These are phyloP conservation scores for Cardiosporidium cionae DNA, from an alignment of 169 alveolate species.

Conservation along the genomic window DNA sequence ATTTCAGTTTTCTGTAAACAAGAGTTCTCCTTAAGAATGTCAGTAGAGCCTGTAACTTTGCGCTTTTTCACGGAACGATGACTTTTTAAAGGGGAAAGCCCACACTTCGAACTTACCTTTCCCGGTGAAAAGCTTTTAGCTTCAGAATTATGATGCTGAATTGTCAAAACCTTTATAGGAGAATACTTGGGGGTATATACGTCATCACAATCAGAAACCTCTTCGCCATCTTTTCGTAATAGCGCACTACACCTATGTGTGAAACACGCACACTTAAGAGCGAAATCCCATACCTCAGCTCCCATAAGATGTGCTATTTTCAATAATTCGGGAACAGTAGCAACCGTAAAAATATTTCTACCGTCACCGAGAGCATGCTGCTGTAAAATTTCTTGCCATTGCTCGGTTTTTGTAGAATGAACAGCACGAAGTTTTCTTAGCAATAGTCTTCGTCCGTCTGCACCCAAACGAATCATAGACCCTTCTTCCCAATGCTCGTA, in stretches of 20 bases:
- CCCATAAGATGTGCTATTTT: constrained; percentile 37
- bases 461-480: constrained; percentile 32
- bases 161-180: too few relatives aligned
- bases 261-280: constrained; percentile 31
- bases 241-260: constrained; percentile 37
- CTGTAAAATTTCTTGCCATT: constrained; percentile 34
- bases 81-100: too few relatives aligned
- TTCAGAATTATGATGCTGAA: too few relatives aligned
- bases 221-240: constrained; percentile 20
- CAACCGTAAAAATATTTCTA: constrained; percentile 31
- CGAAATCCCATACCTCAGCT: constrained; percentile 39
- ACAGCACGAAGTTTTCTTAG: constrained; percentile 35
- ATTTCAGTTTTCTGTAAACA: too few relatives aligned
- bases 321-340: constrained; percentile 37
- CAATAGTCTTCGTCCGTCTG: constrained; percentile 39
- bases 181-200: too few relatives aligned
- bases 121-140: too few relatives aligned
- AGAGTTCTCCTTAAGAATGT: too few relatives aligned
- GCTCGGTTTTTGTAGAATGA: constrained; percentile 30
- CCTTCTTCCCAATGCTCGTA: constrained; percentile 29
- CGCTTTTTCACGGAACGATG: too few relatives aligned
- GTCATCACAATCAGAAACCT: background rate
- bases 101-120: too few relatives aligned
- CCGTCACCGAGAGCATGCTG: constrained; percentile 20
- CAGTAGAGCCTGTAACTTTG: too few relatives aligned